Percentiles rank a stretch among this genome's conserved stretches.
These are phyloP conservation scores for Brettanomyces nanus DNA, from an alignment of 805 yeast species.

Conservation along the genomic window DNA sequence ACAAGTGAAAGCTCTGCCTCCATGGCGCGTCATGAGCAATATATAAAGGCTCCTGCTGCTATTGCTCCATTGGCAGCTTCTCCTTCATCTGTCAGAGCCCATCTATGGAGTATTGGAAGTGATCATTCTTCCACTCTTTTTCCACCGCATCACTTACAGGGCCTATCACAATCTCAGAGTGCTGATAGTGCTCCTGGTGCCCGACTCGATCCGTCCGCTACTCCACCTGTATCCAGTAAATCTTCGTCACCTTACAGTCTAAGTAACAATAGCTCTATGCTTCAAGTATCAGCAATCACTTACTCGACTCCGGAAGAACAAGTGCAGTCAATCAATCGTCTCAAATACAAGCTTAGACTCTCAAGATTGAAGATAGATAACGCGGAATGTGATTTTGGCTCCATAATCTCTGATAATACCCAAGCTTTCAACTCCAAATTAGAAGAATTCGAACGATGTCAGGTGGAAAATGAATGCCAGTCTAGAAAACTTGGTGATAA, in stretches of 20 bases:
- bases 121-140: neutral
- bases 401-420: conserved; percentile 13
- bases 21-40: conserved; percentile 20
- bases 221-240: too few species aligned
- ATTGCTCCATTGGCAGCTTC: neutral
- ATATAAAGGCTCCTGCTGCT: conserved; percentile 3
- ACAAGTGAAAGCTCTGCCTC: conserved; percentile 21
- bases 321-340: conserved; percentile 9
- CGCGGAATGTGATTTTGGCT: conserved; percentile 11
- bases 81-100: neutral
- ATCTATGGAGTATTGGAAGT: neutral
- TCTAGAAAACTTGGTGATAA: conserved; percentile 11
- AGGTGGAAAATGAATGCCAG: conserved; percentile 20
- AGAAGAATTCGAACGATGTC: conserved; percentile 22
- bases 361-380: conserved; percentile 15
- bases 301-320: conserved; percentile 10
- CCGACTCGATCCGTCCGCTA: too few species aligned
- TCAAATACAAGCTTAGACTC: conserved; percentile 8
- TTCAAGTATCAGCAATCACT: too few species aligned
- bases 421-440: conserved; percentile 20
- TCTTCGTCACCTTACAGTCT: too few species aligned
- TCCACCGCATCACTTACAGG: neutral
- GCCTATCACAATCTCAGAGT: too few species aligned
- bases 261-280: too few species aligned
- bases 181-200: too few species aligned